Percentiles rank a stretch among this genome's conserved stretches.
phyloP scores from a whole-genome alignment of 75 land plant genomes.

The Selaginella moellendorffii region DNA sequence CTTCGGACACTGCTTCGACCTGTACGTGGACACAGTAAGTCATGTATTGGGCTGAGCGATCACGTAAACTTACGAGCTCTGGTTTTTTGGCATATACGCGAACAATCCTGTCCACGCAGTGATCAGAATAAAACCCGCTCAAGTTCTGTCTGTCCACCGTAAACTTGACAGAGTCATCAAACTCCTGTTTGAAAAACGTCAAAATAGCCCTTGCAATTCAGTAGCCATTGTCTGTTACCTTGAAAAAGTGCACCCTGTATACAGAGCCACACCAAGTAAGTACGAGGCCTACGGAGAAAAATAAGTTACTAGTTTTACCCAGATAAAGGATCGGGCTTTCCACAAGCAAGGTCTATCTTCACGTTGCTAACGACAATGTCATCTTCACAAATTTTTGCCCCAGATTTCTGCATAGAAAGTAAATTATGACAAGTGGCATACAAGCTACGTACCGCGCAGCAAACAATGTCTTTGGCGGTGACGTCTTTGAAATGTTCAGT shows the following conservation, averaged over 20 bases:
- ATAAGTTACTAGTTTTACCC: constrained; percentile 14
- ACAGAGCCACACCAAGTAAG: neutral
- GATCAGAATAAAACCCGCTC: constrained; percentile 67
- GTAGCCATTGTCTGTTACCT: too few relatives aligned
- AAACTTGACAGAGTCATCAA: constrained; percentile 51
- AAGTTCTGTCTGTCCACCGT: constrained; percentile 41
- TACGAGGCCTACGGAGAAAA: neutral
- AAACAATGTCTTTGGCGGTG: constrained; percentile 49
- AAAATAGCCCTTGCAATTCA: neutral
- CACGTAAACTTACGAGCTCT: constrained; percentile 42
- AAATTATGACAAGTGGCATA: too few relatives aligned
- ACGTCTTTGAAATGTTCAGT: constrained; percentile 62
- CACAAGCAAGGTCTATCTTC: constrained; percentile 80
- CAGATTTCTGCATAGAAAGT: constrained; percentile 11
- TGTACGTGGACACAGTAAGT: constrained; percentile 11
- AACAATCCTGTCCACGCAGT: constrained; percentile 63
- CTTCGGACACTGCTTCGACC: constrained; percentile 84
- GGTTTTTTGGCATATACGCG: constrained; percentile 83
- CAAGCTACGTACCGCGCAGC: constrained; percentile 22
- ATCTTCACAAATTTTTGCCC: constrained; percentile 45
- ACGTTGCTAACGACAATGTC: constrained; percentile 70
- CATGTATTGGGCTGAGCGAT: neutral
- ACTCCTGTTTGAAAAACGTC: constrained; percentile 45
- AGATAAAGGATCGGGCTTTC: constrained; percentile 60
- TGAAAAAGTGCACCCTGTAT: constrained; percentile 1